These are phyloP conservation scores for Macroventuria anomochaeta DNA, from an alignment of 2,329 filamentous ascomycete genomes.

Conservation along the genomic window DNA sequence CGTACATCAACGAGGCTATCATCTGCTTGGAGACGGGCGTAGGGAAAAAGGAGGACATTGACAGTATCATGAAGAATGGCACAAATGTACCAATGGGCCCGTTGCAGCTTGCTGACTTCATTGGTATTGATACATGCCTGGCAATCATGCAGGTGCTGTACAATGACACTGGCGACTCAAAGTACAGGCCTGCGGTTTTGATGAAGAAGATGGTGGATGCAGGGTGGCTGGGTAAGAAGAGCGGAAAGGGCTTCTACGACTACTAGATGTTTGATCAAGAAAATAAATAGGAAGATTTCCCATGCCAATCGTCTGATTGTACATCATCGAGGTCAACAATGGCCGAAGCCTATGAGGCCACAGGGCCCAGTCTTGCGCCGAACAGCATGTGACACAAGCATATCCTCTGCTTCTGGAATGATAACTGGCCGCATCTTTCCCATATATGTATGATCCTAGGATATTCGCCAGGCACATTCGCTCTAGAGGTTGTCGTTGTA, in stretches of 20 bases:
- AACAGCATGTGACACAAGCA: too few relatives aligned
- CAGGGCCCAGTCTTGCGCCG: too few relatives aligned
- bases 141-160: conserved; percentile 97
- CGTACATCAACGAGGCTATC: conserved; percentile 98
- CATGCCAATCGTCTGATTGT: too few relatives aligned
- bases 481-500: too few relatives aligned
- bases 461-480: too few relatives aligned
- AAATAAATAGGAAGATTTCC: neutral
- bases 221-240: conserved; percentile 97
- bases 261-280: conserved; percentile 60
- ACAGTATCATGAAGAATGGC: conserved; percentile 98
- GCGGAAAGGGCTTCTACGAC: conserved; percentile 92
- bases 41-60: conserved; percentile 87
- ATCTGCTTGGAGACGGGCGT: conserved; percentile 95
- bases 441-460: too few relatives aligned
- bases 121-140: conserved; percentile 93
- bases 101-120: conserved; percentile 92
- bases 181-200: conserved; percentile 89
- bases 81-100: conserved; percentile 99
- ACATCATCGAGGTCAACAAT: too few relatives aligned
- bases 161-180: conserved; percentile 89
- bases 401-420: too few relatives aligned
- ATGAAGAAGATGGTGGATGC: conserved; percentile 96
- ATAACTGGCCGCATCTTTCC: too few relatives aligned
- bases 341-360: too few relatives aligned